A percentile compares a stretch with the other conserved stretches of the same genome.
Evolutionary conservation across 1,139 yeast species (phyloP).

Genomic region (Zygosaccharomyces pseudobailii): DNA sequence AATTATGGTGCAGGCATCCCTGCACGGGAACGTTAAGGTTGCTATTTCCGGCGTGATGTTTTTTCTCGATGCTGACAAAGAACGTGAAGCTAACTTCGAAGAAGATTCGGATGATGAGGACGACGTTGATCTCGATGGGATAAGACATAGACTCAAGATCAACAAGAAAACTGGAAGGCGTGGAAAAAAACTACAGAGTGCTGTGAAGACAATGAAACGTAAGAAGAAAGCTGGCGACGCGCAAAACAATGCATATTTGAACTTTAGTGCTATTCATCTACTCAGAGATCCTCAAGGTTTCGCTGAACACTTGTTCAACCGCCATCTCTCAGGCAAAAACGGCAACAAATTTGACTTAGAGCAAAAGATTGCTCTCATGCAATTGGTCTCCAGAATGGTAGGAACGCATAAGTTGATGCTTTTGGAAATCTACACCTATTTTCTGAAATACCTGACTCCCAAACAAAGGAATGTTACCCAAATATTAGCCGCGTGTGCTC

Average conservation of each 20-base stretch:
- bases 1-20: slow-evolving; percentile 92
- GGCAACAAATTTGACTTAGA: slow-evolving; percentile 71
- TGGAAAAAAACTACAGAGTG: slow-evolving; percentile 70
- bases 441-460: slow-evolving; percentile 86
- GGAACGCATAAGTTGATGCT: slow-evolving; percentile 93
- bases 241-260: slow-evolving; percentile 67
- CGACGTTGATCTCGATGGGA: slow-evolving; percentile 58
- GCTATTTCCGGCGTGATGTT: slow-evolving; percentile 86
- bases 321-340: slow-evolving; percentile 65
- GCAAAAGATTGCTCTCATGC: slow-evolving; percentile 84
- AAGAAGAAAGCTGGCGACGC: slow-evolving; percentile 46
- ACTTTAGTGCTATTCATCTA: slow-evolving; percentile 90
- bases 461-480: slow-evolving; percentile 93
- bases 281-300: slow-evolving; percentile 97
- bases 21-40: slow-evolving; percentile 80
- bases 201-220: slow-evolving; percentile 62
- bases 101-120: slow-evolving; percentile 71
- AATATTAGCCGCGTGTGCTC: slow-evolving; percentile 94
- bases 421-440: slow-evolving; percentile 81
- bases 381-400: slow-evolving; percentile 76
- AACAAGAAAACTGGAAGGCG: slow-evolving; percentile 81
- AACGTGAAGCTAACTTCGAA: slow-evolving; percentile 80
- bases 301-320: slow-evolving; percentile 75
- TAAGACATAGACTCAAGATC: slow-evolving; percentile 76
- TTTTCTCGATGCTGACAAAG: slow-evolving; percentile 92